These are phyloP conservation scores for Drosera spatulata DNA, from an alignment of 179 eudicot species.

Conservation along the genomic window DNA sequence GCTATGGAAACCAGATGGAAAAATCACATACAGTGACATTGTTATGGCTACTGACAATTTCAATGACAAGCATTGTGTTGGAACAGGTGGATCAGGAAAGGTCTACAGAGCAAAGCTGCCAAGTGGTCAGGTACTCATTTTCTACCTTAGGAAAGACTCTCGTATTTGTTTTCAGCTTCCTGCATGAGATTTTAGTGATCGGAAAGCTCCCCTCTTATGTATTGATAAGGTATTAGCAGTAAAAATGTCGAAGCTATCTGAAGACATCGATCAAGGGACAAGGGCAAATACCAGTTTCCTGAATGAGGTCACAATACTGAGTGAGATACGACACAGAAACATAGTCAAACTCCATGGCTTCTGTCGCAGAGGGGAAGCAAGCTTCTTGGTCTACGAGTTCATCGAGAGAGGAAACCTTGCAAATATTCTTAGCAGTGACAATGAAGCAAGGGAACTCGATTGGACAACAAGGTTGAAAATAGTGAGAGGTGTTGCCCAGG, in stretches of 20 bases:
- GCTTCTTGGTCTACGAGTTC: slow-evolving; percentile 63
- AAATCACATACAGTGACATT: slow-evolving; percentile 42
- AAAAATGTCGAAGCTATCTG: slow-evolving; percentile 43
- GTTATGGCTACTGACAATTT: slow-evolving; percentile 54
- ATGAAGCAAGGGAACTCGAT: neutral
- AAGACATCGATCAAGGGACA: slow-evolving; percentile 21
- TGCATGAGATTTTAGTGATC: too few species aligned
- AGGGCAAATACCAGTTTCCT: slow-evolving; percentile 31
- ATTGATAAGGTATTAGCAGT: slow-evolving; percentile 21
- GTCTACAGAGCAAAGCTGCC: slow-evolving; percentile 54
- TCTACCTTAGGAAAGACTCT: too few species aligned
- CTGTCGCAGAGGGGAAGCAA: slow-evolving; percentile 30
- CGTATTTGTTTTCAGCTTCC: too few species aligned
- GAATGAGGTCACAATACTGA: slow-evolving; percentile 59
- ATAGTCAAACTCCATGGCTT: slow-evolving; percentile 60
- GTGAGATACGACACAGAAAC: slow-evolving; percentile 65
- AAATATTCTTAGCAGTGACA: neutral
- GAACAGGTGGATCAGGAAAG: slow-evolving; percentile 62
- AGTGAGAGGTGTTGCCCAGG: slow-evolving; percentile 64
- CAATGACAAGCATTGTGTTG: slow-evolving; percentile 46
- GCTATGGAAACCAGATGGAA: slow-evolving; percentile 51
- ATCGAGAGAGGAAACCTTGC: slow-evolving; percentile 38
- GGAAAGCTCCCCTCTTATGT: too few species aligned
- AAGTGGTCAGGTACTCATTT: slow-evolving; percentile 22
- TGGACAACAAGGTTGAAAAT: slow-evolving; percentile 36